phyloP scores from a whole-genome alignment of 192 early-diverging fungal species.

The Cladochytrium replicatum region DNA sequence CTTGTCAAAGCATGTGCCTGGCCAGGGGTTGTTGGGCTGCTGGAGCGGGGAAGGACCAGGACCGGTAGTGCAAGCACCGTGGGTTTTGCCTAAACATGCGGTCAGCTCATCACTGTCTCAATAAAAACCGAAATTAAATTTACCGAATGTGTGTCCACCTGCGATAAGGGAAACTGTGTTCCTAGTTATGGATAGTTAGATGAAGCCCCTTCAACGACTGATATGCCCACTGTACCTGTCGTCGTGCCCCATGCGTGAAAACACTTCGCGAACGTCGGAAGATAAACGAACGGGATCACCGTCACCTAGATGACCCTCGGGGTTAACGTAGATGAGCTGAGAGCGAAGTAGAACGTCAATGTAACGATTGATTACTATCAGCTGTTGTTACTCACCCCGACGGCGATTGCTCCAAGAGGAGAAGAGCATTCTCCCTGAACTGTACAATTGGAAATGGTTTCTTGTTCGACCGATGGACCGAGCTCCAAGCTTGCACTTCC shows the following conservation, averaged over 20 bases:
- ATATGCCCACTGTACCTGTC: no score
- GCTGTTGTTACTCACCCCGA: background rate
- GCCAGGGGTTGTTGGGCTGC: constrained; percentile 4
- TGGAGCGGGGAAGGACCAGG: constrained; percentile 13
- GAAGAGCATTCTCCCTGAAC: constrained; percentile 14
- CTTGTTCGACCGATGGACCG: constrained; percentile 12
- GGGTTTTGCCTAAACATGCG: no score
- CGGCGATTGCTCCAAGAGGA: constrained; percentile 18
- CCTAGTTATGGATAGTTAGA: no score
- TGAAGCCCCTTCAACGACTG: no score
- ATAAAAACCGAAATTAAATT: no score
- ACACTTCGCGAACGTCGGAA: constrained; percentile 5
- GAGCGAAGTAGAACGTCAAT: no score
- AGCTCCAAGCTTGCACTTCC: constrained; percentile 6
- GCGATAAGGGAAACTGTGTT: constrained; percentile 75
- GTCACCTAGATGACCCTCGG: constrained; percentile 9
- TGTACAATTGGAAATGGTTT: constrained; percentile 3
- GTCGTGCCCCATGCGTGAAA: constrained; percentile 35
- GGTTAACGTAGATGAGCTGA: constrained; percentile 20
- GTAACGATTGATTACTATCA: no score
- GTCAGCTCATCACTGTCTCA: no score
- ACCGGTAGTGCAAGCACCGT: constrained; percentile 9
- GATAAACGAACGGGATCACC: constrained; percentile 4
- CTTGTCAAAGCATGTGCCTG: constrained; percentile 21
- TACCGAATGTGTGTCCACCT: constrained; percentile 24